Base-by-base conservation (phyloP, 2,329 filamentous ascomycete genomes). In the Ramichloridium luteum region DNA sequence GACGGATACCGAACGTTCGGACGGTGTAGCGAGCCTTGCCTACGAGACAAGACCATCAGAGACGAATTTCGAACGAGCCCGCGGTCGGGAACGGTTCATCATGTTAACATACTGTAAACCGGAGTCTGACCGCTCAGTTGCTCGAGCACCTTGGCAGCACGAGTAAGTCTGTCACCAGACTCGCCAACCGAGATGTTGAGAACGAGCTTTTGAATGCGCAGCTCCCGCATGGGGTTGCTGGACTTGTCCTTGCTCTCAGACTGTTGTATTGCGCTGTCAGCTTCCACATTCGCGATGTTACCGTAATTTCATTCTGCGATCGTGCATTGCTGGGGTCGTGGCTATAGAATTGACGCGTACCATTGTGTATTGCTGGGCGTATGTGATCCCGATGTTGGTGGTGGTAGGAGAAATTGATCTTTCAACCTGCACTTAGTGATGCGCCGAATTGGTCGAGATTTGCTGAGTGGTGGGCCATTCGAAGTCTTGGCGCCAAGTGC, bases 21-120 rank as follows among this genome's bases (percentile, higher is more conserved):
- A 98, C 90, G 55, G 90, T 98, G 80, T 96, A 98, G 62, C 90
- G 84, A 67, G 90, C 90, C 82, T 98, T 98, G 85, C 81, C 82
- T 86, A 58, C 54, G 34, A 29, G n/a, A n/a, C 8, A 23, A n/a
- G 20, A 8, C n/a, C 20, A 23, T 23, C 20, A 23, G 20, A 23
- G n/a, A 23, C n/a, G 8, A n/a, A 23, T 8, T 23, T n/a, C 20
- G 20, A n/a, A n/a, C n/a, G n/a, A n/a, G n/a, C n/a, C n/a, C n/a
- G n/a, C n/a, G n/a, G n/a, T n/a, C n/a, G n/a, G n/a, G n/a, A n/a
- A n/a, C n/a, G n/a, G n/a, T n/a, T n/a, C n/a, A n/a, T n/a, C n/a
- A n/a, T 8, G n/a, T 23, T n/a, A 32, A 70, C 75, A 50, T 76
- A 88, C 83, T 93, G 85, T 98, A 98, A 70, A 98, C 90, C 57